A percentile compares a stretch with the other conserved stretches of the same genome.
These are phyloP conservation scores for Fusarium sp. DNA, from an alignment of 2,329 filamentous ascomycete genomes.

Conservation along the genomic window DNA sequence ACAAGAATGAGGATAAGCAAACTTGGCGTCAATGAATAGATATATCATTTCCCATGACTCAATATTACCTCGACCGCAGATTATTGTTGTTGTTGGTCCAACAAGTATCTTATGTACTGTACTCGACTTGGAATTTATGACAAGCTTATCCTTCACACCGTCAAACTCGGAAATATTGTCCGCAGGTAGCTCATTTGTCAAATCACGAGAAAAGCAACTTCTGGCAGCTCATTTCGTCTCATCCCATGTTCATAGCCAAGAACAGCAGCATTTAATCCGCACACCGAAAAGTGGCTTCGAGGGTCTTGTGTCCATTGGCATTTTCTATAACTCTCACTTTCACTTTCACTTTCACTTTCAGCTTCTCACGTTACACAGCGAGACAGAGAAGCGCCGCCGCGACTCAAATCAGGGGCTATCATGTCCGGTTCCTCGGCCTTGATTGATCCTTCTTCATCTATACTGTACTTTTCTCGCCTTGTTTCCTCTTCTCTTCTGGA, in stretches of 20 bases:
- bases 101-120: neutral
- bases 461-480: neutral
- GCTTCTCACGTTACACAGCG: slow-evolving; percentile 21
- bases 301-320: neutral
- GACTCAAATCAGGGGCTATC: slow-evolving; percentile 1
- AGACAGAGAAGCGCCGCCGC: slow-evolving; percentile 9
- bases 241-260: neutral
- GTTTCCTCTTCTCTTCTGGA: neutral
- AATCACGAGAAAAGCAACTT: slow-evolving; percentile 26
- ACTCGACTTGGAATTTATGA: neutral
- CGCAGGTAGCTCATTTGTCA: neutral
- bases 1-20: neutral
- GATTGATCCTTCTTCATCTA: neutral
- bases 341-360: neutral
- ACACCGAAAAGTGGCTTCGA: slow-evolving; percentile 15
- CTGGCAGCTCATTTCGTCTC: slow-evolving; percentile 12
- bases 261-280: neutral
- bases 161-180: neutral
- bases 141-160: neutral
- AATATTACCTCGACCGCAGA: neutral
- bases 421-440: neutral
- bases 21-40: neutral
- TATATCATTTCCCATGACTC: neutral
- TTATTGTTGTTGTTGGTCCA: neutral
- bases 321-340: neutral